A percentile compares a stretch with the other conserved stretches of the same genome.
Evolutionary conservation across 345 rosid species (phyloP).

Genomic region (Brassica carinata): DNA sequence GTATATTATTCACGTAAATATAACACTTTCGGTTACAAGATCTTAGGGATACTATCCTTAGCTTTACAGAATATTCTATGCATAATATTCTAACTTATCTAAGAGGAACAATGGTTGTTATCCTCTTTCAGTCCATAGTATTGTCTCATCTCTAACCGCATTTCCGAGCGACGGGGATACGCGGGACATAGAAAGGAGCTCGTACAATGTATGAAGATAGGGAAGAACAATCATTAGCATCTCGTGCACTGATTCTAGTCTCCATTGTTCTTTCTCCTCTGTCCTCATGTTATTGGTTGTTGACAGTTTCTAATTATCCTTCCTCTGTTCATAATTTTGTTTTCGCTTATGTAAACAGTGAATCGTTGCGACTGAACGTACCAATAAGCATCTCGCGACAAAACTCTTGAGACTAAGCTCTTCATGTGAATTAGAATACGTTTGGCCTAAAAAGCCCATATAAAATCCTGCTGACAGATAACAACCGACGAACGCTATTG

Average conservation of each 20-base stretch:
- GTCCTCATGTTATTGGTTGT: constrained; percentile 4
- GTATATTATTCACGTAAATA: no score
- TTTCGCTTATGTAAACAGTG: neutral
- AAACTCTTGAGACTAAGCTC: no score
- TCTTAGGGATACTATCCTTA: no score
- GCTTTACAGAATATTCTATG: no score
- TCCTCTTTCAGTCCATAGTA: constrained; percentile 46
- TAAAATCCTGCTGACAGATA: no score
- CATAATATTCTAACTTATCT: no score
- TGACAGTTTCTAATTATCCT: neutral
- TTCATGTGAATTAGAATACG: no score
- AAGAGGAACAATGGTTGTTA: no score
- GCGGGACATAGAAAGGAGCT: constrained; percentile 57
- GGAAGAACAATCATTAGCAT: constrained; percentile 59
- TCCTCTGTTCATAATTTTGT: no score
- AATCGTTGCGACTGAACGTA: constrained; percentile 16
- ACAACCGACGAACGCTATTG: no score
- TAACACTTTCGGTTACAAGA: no score
- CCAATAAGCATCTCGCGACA: neutral
- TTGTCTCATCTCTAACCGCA: constrained; percentile 51
- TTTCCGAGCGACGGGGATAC: constrained; percentile 39
- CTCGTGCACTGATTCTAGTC: constrained; percentile 46
- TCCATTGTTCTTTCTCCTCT: constrained; percentile 3
- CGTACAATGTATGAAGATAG: constrained; percentile 53
- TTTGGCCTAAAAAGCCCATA: no score